Evolutionary conservation across 2,329 filamentous ascomycete genomes (phyloP).

Genomic region (Lecanicillium sp.): DNA sequence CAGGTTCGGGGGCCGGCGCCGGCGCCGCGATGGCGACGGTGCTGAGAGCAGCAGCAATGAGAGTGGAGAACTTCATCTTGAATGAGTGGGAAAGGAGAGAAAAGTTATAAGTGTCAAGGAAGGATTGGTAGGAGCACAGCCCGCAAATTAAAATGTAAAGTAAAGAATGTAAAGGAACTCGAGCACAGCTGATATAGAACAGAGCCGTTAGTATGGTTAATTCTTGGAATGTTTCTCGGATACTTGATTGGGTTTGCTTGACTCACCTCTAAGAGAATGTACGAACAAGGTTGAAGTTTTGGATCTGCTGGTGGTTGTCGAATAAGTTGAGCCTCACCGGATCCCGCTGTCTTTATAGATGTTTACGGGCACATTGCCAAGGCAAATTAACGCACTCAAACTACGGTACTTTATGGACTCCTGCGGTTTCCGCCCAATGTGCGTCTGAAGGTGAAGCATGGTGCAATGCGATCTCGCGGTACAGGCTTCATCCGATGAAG

Average conservation of each 20-base stretch:
- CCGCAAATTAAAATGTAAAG: slow-evolving; percentile 15
- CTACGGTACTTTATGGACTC: too few species aligned
- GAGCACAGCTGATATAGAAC: slow-evolving; percentile 7
- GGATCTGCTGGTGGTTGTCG: slow-evolving; percentile 2
- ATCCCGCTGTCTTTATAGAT: slow-evolving; percentile 1
- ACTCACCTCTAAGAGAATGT: slow-evolving; percentile 12
- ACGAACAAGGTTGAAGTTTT: slow-evolving; percentile 3
- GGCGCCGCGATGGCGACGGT: slow-evolving; percentile 40
- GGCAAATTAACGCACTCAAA: neutral
- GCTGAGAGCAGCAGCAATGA: slow-evolving; percentile 40
- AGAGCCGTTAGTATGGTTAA: neutral
- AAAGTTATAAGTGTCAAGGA: slow-evolving; percentile 27
- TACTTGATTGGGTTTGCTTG: neutral
- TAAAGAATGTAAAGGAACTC: slow-evolving; percentile 17
- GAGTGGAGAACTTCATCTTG: slow-evolving; percentile 41
- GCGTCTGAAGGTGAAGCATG: neutral
- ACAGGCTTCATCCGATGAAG: slow-evolving; percentile 4
- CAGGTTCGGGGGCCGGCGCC: slow-evolving; percentile 21
- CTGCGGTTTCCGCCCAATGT: too few species aligned
- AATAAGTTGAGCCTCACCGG: slow-evolving; percentile 17
- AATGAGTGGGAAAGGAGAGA: slow-evolving; percentile 17
- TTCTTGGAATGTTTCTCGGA: neutral
- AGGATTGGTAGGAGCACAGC: slow-evolving; percentile 19
- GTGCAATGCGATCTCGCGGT: slow-evolving; percentile 5
- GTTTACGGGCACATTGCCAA: neutral